Evolutionary conservation across 2,329 filamentous ascomycete species (phyloP), one percentile per base, ranked within the genome.

Genomic region (Claviceps spartinae): DNA sequence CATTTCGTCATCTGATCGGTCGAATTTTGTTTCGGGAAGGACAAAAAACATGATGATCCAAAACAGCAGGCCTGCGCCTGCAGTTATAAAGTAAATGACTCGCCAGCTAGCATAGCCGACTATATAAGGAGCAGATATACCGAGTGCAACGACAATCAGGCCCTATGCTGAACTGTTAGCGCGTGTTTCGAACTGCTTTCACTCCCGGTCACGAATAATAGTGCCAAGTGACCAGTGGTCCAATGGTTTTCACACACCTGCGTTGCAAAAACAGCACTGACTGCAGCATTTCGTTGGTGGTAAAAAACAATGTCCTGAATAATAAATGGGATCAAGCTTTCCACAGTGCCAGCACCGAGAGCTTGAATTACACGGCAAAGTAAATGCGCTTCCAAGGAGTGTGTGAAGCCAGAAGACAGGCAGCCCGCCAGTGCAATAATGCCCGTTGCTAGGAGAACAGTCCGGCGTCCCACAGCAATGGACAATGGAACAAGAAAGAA

Each of bases 271-370:
- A 51, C 49, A 14, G 47, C 18, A 24, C 42, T 41, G 11, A 51
- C 41, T 6, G 49, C 49, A 36, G 49, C 49, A 22, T 47, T 51
- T 22, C 49, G 42, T 16, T 51, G 49, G 20, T 51, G 49, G 11
- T 41, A 51, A 42, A 51, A 51, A 6, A 51, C 49, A 16, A 51
- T 41, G 11, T 51, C 49, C 43, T 51, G 49, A 16, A 51, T 51
- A 14, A 51, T 51, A 22, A 51, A 51, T 2, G 49, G 49, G 30
- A 51, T 51, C 44, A 51, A 22, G 22, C 49, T 51, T 18, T 51
- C 49, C 2, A 51, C 43, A 3, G 49, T 51, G 7, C 49, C 49
- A 18, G 49, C 49, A 34, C 49, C 49, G 5, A 51, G 49, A 14
- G 49, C 49, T 16, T 51, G 49, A 5, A 51, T 41, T 1, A 47